Evolutionary conservation across 2,329 filamentous ascomycete genomes (phyloP), one percentile per base, ranked within the genome.

Genomic region (Epichloe coenophiala): DNA sequence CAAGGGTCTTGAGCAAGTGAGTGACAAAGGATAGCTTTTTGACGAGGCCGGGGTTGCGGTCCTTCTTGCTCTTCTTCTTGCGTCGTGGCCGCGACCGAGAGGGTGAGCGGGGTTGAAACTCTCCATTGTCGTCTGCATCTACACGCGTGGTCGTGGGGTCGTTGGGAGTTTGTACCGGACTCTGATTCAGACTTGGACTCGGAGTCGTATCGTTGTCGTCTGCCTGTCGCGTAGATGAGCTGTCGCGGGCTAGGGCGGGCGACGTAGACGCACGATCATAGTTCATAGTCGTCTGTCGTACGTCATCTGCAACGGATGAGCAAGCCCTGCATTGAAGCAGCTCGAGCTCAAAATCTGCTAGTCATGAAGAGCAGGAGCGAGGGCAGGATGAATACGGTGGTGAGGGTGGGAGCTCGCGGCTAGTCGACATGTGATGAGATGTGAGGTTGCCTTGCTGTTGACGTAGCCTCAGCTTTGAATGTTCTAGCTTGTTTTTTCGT

Each of bases 1-100:
- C 81, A 52, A 85, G 68, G 54, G 73, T 78, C 59, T 71, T 70
- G 57, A 81, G 75, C 53, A 85, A 69, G 57, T 81, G 74, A 40
- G 72, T 77, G 57, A 83, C 66, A 60, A 83, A 81, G 55, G 78
- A 67, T 51, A 79, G 68, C 70, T 82, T 83, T 64, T 75, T 81
- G 51, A 67, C 64, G 59, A 78, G 64, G 56, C 74, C 63, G 48
- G 68, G 65, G 49, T 68, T 64, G 48, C 64, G 63, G 52, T 63
- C 66, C 58, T 63, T 68, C 49, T 59, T 64, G 44, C 53, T 63
- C 57, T 63, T 68, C 56, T 63, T 66, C 59, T 60, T 67, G 53
- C 63, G 63, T 41, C 63, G 65, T 48, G 62, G 63, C 47, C 66
- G 61, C 48, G 64, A 63, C 27, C 51, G 54, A 33, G 56, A 57